Percentiles rank a stretch among this genome's conserved stretches.
These are phyloP conservation scores for Penicillium nucicola DNA, from an alignment of 495 filamentous ascomycete genomes.

Conservation along the genomic window DNA sequence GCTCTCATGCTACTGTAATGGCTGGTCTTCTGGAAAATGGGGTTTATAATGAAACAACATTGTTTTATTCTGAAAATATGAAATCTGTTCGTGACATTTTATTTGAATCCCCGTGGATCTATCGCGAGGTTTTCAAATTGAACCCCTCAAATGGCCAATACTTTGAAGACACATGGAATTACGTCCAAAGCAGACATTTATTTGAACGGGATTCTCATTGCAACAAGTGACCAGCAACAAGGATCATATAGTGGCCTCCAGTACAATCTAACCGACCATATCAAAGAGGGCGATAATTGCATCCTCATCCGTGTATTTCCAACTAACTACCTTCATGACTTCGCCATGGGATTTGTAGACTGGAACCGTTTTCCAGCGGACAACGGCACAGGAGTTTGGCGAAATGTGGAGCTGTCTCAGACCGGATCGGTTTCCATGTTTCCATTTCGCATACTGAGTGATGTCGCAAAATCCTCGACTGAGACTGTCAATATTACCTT, in stretches of 20 bases:
- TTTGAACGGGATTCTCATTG: conserved; percentile 55
- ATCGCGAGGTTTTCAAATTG: conserved; percentile 54
- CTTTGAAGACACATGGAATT: conserved; percentile 58
- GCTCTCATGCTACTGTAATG: conserved; percentile 54
- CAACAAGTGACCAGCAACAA: conserved; percentile 42
- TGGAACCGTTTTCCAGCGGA: conserved; percentile 64
- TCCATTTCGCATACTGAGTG: conserved; percentile 45
- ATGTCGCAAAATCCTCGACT: conserved; percentile 27
- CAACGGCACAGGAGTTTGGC: conserved; percentile 61
- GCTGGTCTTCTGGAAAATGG: conserved; percentile 52
- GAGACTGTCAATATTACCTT: conserved; percentile 39
- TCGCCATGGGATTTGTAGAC: conserved; percentile 60
- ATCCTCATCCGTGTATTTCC: conserved; percentile 53
- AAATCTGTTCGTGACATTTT: conserved; percentile 33
- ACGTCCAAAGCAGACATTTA: conserved; percentile 60
- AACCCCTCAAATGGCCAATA: conserved; percentile 36
- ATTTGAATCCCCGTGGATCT: conserved; percentile 59
- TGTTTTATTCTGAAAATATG: conserved; percentile 59
- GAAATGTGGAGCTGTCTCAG: conserved; percentile 55
- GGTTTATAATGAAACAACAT: conserved; percentile 50
- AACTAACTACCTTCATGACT: conserved; percentile 56
- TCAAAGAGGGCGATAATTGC: conserved; percentile 42
- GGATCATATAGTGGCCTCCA: conserved; percentile 55
- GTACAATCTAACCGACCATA: conserved; percentile 50
- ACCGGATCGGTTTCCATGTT: conserved; percentile 54